Conservation (phyloP, 495 filamentous ascomycete species). For the Jackrogersella minutella region DNA sequence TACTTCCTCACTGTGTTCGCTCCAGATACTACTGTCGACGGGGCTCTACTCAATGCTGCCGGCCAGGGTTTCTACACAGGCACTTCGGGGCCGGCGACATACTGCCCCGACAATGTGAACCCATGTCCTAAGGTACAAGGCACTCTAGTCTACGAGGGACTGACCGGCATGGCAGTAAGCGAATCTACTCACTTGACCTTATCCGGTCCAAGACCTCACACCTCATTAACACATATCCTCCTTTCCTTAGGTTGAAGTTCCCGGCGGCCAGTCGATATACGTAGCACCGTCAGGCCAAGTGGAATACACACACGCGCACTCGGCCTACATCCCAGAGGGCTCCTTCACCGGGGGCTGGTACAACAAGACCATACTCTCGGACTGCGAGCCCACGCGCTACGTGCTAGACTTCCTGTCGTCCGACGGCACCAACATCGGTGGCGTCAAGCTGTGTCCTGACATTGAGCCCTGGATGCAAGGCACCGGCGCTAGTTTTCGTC, state of each 20-base stretch:
- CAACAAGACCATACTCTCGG: slow-evolving; percentile 40
- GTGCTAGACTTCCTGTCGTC: slow-evolving; percentile 33
- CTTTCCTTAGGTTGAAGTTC: slow-evolving; percentile 59
- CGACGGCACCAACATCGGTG: slow-evolving; percentile 29
- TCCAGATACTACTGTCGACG: slow-evolving; percentile 30
- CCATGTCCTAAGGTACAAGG: slow-evolving; percentile 32
- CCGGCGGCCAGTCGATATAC: slow-evolving; percentile 73
- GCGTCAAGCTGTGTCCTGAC: slow-evolving; percentile 34
- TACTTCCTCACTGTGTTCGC: slow-evolving; percentile 36
- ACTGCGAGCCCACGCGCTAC: slow-evolving; percentile 20
- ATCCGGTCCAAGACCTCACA: not conserved
- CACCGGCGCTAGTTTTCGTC: slow-evolving; percentile 14
- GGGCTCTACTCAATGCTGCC: slow-evolving; percentile 32
- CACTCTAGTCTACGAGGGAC: slow-evolving; percentile 25
- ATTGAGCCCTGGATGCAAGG: slow-evolving; percentile 21
- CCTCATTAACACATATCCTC: not conserved
- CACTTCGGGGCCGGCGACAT: slow-evolving; percentile 27
- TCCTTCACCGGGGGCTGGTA: slow-evolving; percentile 54
- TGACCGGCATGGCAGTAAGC: slow-evolving; percentile 40
- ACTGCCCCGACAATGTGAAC: slow-evolving; percentile 23
- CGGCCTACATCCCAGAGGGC: slow-evolving; percentile 62
- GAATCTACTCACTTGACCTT: not conserved
- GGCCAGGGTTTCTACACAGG: slow-evolving; percentile 33
- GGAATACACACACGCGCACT: slow-evolving; percentile 68
- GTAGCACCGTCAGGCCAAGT: slow-evolving; percentile 63